Evolutionary conservation across 352 stramenopile species (phyloP), one percentile per base, ranked within the genome.

Genomic region (Blastocystis sp.): DNA sequence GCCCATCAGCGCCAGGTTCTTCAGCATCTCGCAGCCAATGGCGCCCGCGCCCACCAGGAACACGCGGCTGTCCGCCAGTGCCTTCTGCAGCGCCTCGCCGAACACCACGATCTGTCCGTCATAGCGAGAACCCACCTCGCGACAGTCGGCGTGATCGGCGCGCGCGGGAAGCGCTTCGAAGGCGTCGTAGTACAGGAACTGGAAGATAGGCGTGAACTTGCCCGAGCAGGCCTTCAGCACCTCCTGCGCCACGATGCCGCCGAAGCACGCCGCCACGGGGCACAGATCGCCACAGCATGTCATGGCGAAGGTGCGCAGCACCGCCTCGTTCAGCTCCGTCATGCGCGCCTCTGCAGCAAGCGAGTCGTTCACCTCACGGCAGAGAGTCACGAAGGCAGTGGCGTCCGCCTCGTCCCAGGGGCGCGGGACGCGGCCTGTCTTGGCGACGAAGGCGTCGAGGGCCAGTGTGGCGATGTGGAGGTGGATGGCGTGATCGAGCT

Each of bases 21-120:
- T 99, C 6, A 99, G 93, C 95, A 99, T 98, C 92, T 99, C 97
- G 90, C 97, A 99, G 2, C 97, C 97, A 89, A 99, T 98, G 2
- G 97, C 97, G 65, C 97, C 97, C 19, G 96, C 96, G 40, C 97
- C 97, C 69, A 99, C 95, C 24, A 99, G 92, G 89, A 99, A 99
- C 89, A 98, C 91, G 68, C 92, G 96, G 82, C 96, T 89, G 66
- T 93, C 92, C 42, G 94, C 91, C 63, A 98, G 92, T 74, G 94
- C 93, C 52, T 90, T 57, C 54, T 92, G 90, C 70, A 94, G 93
- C 52, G 91, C 79, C 48, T 89, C 90, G 14, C 92, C 91, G 77
- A 96, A 97, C 11, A 98, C 93, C 0, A 92, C 93, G 64, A 97
- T 93, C 89, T 98, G 92, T 52, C 94, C 92, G 89, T 98, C 96